Evolutionary conservation across 176 grass and related monocot species (phyloP).

Genomic region (Thalia dealbata): DNA sequence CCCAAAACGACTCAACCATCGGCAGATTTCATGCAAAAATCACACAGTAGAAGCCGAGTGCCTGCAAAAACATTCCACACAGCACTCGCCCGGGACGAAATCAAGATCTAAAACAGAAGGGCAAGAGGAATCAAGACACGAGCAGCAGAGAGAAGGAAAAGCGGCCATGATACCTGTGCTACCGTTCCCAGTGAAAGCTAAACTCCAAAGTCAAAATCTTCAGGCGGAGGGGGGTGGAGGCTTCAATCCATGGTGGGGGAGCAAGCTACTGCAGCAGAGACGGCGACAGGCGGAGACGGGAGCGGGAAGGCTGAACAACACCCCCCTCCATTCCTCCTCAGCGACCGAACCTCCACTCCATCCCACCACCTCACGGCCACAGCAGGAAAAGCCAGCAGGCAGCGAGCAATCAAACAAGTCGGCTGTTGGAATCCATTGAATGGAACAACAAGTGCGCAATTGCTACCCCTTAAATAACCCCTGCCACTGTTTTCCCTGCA

Average conservation of each 20-base stretch:
- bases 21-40: not conserved
- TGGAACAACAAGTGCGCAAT: not conserved
- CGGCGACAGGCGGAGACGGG: not conserved
- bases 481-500: not conserved
- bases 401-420: not conserved
- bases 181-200: not conserved
- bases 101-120: not conserved
- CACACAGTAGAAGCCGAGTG: not conserved
- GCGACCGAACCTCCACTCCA: not conserved
- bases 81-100: not conserved
- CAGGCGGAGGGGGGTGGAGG: not conserved
- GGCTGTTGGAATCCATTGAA: not conserved
- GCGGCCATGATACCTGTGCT: not conserved
- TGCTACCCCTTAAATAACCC: not conserved
- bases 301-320: not conserved
- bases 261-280: not conserved
- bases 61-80: not conserved
- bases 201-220: not conserved
- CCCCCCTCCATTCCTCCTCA: not conserved
- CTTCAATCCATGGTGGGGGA: conserved; percentile 1
- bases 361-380: not conserved
- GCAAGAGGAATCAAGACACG: not conserved
- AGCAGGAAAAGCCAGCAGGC: not conserved
- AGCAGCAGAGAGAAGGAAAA: not conserved
- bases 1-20: not conserved